These are phyloP conservation scores for Lipomyces yarrowii DNA, from an alignment of 1,139 yeast species.

Conservation along the genomic window DNA sequence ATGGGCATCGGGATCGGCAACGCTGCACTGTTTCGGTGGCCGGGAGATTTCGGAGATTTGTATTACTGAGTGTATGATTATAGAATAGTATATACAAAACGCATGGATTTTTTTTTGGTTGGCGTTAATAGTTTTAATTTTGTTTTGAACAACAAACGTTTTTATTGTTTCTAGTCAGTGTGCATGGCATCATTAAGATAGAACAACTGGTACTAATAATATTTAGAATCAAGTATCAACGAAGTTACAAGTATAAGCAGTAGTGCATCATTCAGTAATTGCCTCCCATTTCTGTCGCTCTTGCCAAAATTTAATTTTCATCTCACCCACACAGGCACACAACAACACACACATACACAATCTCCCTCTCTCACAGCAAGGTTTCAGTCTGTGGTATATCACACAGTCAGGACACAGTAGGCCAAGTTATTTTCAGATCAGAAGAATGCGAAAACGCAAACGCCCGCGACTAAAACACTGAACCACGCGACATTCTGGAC, in stretches of 20 bases:
- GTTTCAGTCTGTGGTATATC: not conserved
- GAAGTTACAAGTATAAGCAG: not conserved
- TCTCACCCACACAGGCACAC: too few relatives aligned
- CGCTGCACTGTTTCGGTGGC: slow-evolving; percentile 24
- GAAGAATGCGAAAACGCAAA: not conserved
- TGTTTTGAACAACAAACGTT: too few relatives aligned
- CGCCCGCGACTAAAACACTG: not conserved
- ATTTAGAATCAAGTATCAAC: not conserved
- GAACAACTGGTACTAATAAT: not conserved
- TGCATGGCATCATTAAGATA: not conserved
- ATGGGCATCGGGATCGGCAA: slow-evolving; percentile 22
- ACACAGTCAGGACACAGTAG: not conserved
- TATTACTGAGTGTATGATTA: slow-evolving; percentile 16
- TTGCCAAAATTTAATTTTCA: not conserved
- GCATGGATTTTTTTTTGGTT: not conserved
- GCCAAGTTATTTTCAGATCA: not conserved
- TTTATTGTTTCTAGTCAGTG: not conserved
- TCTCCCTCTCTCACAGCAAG: not conserved
- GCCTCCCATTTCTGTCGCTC: not conserved
- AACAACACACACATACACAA: too few relatives aligned
- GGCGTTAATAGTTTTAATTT: not conserved
- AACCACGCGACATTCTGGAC: not conserved
- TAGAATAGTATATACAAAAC: not conserved
- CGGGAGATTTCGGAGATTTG: slow-evolving; percentile 21
- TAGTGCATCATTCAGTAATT: not conserved